Percentiles rank a stretch among this genome's conserved stretches.
Evolutionary conservation across 2,329 filamentous ascomycete species (phyloP).

Genomic region (Trichophyton schoenleinii): DNA sequence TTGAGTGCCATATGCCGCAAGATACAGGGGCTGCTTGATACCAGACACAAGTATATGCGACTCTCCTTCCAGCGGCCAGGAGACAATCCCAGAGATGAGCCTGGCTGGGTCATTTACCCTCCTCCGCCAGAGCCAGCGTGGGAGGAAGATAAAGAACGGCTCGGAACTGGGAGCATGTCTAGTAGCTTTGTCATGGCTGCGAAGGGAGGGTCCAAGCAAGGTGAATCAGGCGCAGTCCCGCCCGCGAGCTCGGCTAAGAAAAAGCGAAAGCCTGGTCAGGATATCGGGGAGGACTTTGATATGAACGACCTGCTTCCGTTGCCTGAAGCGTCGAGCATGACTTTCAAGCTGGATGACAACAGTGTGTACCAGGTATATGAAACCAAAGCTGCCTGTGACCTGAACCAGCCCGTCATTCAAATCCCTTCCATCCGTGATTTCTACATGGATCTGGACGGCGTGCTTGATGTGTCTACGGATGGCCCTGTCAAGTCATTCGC

Average conservation of each 20-base stretch:
- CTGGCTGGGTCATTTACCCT: slow-evolving; percentile 79
- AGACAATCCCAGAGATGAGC: slow-evolving; percentile 79
- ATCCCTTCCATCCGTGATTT: slow-evolving; percentile 93
- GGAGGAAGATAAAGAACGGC: slow-evolving; percentile 48
- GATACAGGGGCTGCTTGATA: slow-evolving; percentile 77
- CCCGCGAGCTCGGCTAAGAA: slow-evolving; percentile 39
- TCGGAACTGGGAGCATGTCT: slow-evolving; percentile 20
- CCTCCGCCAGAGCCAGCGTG: slow-evolving; percentile 84
- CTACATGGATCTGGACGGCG: slow-evolving; percentile 83
- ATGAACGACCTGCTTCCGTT: slow-evolving; percentile 65
- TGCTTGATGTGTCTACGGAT: slow-evolving; percentile 82
- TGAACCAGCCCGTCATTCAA: slow-evolving; percentile 57
- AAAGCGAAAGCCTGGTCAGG: slow-evolving; percentile 70
- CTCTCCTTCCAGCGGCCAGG: slow-evolving; percentile 68
- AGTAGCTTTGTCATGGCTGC: slow-evolving; percentile 18
- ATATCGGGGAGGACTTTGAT: slow-evolving; percentile 87
- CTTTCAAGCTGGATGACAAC: slow-evolving; percentile 65
- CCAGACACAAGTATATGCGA: slow-evolving; percentile 76
- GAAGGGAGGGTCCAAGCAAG: slow-evolving; percentile 18
- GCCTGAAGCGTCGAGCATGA: slow-evolving; percentile 57
- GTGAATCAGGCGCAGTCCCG: slow-evolving; percentile 19
- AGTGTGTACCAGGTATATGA: slow-evolving; percentile 92
- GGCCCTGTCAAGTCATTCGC: slow-evolving; percentile 95
- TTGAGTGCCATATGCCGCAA: slow-evolving; percentile 77
- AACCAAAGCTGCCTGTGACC: slow-evolving; percentile 47